Evolutionary conservation across 768 basidiomycete genomes (phyloP), one percentile per base, ranked within the genome.

Genomic region (Boletus subparvulus): DNA sequence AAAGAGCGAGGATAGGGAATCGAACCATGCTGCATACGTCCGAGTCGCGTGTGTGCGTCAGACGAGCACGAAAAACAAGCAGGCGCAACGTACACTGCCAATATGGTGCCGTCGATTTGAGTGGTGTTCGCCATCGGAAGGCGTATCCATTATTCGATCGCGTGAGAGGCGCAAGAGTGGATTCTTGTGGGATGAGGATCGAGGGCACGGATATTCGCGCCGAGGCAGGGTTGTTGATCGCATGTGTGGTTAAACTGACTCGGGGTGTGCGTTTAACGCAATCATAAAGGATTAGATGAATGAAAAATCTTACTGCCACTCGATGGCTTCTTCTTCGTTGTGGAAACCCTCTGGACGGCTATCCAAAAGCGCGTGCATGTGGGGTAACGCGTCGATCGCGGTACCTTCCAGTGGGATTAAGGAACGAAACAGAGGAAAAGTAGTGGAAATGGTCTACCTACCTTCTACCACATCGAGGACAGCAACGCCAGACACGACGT

Each of bases 391-490:
- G 44, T 98, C 97, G 32, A 98, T 77, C 0, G 97, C 95, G 26
- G 94, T 91, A 13, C 95, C 94, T 94, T 62, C 28, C 4, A 11
- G 9, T 12, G 19, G 12, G 13, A 28, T 47, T 16, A 16, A 21
- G 43, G 21, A 54, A 41, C 3, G 12, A 42, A 3, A 11, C 4
- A 13, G 19, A 24, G 4, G 30, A 10, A n/a, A 49, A 3, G 3
- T 7, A 5, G 5, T 6, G 21, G 2, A 3, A 30, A 33, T 8
- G 28, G 3, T 12, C 3, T 24, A 56, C 69, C n/a, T 44, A 91
- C 93, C 92, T 77, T 95, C 93, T 1, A 95, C 93, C 17, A 94
- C 91, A 62, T 95, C 93, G 3, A 95, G 74, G 2, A 95, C 94
- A 0, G 81, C 83, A 10, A 92, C 85, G 6, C 93, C 93, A 3